Base-by-base conservation (phyloP, 495 filamentous ascomycete species). In the Penicillium verhagenii region DNA sequence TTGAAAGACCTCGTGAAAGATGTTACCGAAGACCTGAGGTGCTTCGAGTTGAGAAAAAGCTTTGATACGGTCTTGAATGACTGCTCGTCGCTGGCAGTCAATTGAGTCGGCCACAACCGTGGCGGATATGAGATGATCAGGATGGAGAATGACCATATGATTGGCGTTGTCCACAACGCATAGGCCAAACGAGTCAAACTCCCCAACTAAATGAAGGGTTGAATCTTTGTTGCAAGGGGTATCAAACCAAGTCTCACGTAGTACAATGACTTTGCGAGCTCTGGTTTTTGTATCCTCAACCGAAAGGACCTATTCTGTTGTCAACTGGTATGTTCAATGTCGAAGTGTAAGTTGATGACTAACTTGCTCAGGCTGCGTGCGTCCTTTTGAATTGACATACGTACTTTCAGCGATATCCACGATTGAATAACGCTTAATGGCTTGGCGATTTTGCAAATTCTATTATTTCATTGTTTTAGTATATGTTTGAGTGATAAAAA, bases 61-160 rank as follows among this genome's bases (percentile, higher is more conserved):
- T 69, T 96, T 97, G 65, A 97, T 87, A 42, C 94, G 84, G 64
- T 97, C 92, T 64, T 97, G 91, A 28, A 98, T 83, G 2, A 96
- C 91, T 23, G 94, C 91, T 49, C 92, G 87, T 11, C 94, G 85
- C 56, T 85, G 84, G 64, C 94, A 98, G 37, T 83, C 84, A 63
- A 96, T 92, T 0, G 94, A 95, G 65, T 98, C 94, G 31, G 89
- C 94, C 28, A 98, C 87, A 8, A 93, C 88, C 7, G 92, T 96
- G 2, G 93, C 87, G 10, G 94, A 97, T 47, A 98, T 86, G 20
- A 98, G 82, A 72, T 96, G 92, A 69, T 98, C 94, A 2, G 94
- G 94, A 66, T 98, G 91, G 11, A 98, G 77, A 59, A 98, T 93
- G 33, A 98, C 72, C 75, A 96, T 88, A 61, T 96, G 89, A 49